phyloP scores from a whole-genome alignment of 345 rosid genomes.

The Microcos paniculata region DNA sequence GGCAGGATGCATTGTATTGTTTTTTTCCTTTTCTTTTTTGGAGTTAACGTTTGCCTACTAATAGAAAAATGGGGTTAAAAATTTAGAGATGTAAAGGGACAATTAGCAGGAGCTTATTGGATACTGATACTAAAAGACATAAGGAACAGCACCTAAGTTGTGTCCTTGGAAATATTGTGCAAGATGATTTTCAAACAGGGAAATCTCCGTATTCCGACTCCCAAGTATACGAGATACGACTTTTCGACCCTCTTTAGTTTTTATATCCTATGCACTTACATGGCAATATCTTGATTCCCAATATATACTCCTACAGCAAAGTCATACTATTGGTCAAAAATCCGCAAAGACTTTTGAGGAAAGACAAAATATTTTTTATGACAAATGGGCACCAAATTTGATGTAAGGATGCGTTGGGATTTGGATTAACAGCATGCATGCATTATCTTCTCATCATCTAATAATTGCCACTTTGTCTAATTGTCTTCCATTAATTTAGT shows the following conservation, averaged over 20 bases:
- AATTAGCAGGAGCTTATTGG: no score
- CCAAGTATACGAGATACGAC: conserved; percentile 16
- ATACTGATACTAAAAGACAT: no score
- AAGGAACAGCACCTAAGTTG: no score
- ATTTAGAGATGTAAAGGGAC: no score
- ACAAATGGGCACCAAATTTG: conserved; percentile 10
- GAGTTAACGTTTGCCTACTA: no score
- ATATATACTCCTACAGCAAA: conserved; percentile 3
- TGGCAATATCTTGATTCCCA: conserved; percentile 17
- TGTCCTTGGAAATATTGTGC: no score
- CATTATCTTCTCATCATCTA: conserved; percentile 12
- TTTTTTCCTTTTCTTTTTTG: no score
- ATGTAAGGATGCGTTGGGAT: conserved; percentile 27
- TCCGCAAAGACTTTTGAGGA: conserved; percentile 26
- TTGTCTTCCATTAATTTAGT: neutral
- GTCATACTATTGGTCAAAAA: conserved; percentile 11
- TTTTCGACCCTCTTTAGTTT: neutral
- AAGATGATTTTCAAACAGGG: conserved; percentile 1
- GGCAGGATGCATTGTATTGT: no score
- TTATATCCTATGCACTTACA: neutral
- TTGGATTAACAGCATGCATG: conserved; percentile 21
- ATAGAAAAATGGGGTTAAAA: no score
- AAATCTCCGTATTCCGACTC: conserved; percentile 9
- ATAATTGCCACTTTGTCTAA: neutral
- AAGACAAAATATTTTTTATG: neutral